A percentile compares a stretch with the other conserved stretches of the same genome.
phyloP scores from a whole-genome alignment of 225 moss, liverwort and hornwort species.

The Climacium dendroides region DNA sequence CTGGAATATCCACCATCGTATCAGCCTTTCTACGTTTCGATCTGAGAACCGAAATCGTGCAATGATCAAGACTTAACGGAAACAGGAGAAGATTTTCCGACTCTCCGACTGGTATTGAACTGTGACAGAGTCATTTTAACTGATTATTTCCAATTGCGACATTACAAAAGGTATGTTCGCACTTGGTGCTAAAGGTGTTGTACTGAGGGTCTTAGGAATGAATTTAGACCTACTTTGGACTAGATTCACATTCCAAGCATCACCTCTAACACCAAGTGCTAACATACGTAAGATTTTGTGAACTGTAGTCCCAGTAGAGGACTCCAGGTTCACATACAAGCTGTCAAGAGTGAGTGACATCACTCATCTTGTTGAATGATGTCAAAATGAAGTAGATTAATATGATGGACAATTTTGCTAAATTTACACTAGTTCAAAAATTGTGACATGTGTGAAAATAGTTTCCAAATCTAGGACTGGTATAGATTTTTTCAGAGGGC shows the following conservation, averaged over 20 bases:
- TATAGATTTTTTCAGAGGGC: not conserved
- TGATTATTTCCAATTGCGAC: not conserved
- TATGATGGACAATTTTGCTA: not conserved
- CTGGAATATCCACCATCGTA: not conserved
- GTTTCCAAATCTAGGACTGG: not conserved
- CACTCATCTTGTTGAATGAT: not conserved
- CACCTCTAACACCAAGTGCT: no score
- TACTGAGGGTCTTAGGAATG: no score
- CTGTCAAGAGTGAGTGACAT: not conserved
- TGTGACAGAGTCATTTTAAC: not conserved
- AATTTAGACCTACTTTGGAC: no score
- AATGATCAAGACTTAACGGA: not conserved
- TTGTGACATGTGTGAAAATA: not conserved
- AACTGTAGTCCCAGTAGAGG: not conserved
- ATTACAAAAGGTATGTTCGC: no score
- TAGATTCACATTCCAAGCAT: no score
- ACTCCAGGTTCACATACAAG: not conserved
- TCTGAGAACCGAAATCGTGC: not conserved
- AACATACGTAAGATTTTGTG: no score
- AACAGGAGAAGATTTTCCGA: not conserved
- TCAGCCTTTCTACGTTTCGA: not conserved
- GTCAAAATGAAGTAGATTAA: not conserved
- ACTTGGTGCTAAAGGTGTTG: no score
- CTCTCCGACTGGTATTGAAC: not conserved
- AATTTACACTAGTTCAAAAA: no score